Evolutionary conservation across 2,329 filamentous ascomycete species (phyloP), one percentile per base, ranked within the genome.

Genomic region (Aquanectria penicillioides): DNA sequence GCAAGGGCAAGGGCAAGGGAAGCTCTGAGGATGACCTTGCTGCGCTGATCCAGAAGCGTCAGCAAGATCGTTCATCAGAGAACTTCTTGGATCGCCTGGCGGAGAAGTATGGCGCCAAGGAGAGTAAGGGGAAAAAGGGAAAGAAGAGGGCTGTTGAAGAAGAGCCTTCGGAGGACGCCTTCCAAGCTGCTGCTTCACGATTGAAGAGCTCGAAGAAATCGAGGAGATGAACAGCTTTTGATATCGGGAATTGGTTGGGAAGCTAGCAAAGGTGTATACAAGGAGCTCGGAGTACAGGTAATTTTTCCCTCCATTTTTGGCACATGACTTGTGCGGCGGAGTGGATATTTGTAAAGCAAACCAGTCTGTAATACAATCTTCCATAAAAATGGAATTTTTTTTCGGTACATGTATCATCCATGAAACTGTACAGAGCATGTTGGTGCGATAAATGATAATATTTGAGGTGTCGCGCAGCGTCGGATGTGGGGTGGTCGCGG

Each of bases 71-170:
- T 28, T 75, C 50, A 7, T 43, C 74, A 5, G 81, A 78, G 23
- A 80, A 79, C 31, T 93, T 96, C 72, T 78, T 97, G 20, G 90
- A 91, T 61, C 80, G 85, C 46, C 76, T 97, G 46, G 92, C 92
- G 57, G 90, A 88, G 44, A 96, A 94, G 77, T 96, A 96, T 73
- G 78, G 81, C 23, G 78, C 80, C 7, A 71, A 72, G 12, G 70
- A 70, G 46, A 68, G 71, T 48, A 79, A 81, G 59, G 65, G 72
- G 0, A 82, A 81, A 75, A 87, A 83, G 70, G 81, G 80, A 10
- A 86, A 85, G 71, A 80, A 83, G 64, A 78, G 75, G 22, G 74
- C 71, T 1, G 80, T 85, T 1, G 89, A 93, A 66, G 89, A 91
- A 60, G 83, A 86, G 70, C 83, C 85, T 2, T 83, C 83, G 0